Conservation (phyloP, 116 monocot genomes). For the Iris pallida region DNA sequence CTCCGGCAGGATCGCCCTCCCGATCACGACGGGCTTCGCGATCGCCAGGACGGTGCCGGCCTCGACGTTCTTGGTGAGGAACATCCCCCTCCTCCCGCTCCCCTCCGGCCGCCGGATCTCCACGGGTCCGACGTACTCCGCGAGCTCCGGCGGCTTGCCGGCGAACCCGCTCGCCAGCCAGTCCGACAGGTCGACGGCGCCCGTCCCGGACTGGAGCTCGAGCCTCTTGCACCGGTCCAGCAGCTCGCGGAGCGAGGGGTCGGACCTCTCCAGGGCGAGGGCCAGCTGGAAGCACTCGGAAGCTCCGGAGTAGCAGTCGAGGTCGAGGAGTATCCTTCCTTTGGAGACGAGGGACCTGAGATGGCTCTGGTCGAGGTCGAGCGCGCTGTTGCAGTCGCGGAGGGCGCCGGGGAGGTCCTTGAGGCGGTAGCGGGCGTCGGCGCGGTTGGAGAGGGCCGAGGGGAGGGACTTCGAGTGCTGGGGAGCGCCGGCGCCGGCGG, state of each 20-base stretch:
- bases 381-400: conserved; percentile 51
- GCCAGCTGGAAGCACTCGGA: conserved; percentile 43
- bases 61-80: conserved; percentile 55
- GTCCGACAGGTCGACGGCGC: conserved; percentile 59
- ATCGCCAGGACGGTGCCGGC: conserved; percentile 53
- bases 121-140: conserved; percentile 69
- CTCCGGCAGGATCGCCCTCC: conserved; percentile 58
- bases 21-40: conserved; percentile 58
- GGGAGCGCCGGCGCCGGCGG: not conserved
- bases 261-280: conserved; percentile 6
- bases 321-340: conserved; percentile 56
- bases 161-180: conserved; percentile 59
- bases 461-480: conserved; percentile 17
- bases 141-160: conserved; percentile 62
- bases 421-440: conserved; percentile 48
- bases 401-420: conserved; percentile 32
- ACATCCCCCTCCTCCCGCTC: conserved; percentile 62
- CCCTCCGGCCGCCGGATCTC: conserved; percentile 47
- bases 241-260: conserved; percentile 29
- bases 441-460: conserved; percentile 61
- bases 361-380: conserved; percentile 48
- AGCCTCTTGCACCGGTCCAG: conserved; percentile 44
- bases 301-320: conserved; percentile 54
- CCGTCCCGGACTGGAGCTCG: conserved; percentile 57
- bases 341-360: conserved; percentile 49